Conservation (phyloP, 768 basidiomycete genomes). For the Candolleomyces aberdarensis region DNA sequence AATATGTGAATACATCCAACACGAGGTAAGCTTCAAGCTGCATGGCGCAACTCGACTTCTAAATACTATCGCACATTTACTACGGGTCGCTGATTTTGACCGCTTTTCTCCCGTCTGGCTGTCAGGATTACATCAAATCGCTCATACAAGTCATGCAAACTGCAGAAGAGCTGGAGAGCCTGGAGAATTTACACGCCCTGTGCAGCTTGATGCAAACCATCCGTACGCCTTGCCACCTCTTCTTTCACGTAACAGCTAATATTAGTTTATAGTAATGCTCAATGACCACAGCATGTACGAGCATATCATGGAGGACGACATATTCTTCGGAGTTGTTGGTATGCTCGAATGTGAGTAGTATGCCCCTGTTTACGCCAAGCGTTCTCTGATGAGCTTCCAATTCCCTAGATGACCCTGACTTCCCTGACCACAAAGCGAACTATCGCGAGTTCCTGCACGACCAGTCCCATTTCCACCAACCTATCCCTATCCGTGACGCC, state of each 20-base stretch:
- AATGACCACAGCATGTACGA: constrained; percentile 96
- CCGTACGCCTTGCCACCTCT: constrained; percentile 41
- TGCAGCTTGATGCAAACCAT: constrained; percentile 95
- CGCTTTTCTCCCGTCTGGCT: constrained; percentile 19
- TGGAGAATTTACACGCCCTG: constrained; percentile 87
- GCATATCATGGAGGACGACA: constrained; percentile 88
- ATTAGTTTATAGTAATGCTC: constrained; percentile 65
- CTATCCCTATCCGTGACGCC: constrained; percentile 77
- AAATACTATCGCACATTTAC: constrained; percentile 5
- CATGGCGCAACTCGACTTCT: neutral
- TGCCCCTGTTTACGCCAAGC: constrained; percentile 9
- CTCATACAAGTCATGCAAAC: constrained; percentile 81
- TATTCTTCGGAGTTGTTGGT: constrained; percentile 90
- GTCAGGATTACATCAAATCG: constrained; percentile 82
- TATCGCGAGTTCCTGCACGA: constrained; percentile 91
- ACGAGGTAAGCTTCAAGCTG: constrained; percentile 54
- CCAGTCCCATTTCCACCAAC: constrained; percentile 84
- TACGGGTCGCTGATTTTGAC: constrained; percentile 18
- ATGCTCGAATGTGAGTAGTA: constrained; percentile 86
- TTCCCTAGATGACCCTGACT: constrained; percentile 88
- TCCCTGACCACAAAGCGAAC: constrained; percentile 93
- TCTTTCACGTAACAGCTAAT: neutral
- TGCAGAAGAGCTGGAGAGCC: constrained; percentile 90
- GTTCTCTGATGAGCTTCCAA: constrained; percentile 1
- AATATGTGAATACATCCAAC: constrained; percentile 86